Evolutionary conservation across 306 rosid species (phyloP), one percentile per base, ranked within the genome.

Genomic region (Rosa chinensis): DNA sequence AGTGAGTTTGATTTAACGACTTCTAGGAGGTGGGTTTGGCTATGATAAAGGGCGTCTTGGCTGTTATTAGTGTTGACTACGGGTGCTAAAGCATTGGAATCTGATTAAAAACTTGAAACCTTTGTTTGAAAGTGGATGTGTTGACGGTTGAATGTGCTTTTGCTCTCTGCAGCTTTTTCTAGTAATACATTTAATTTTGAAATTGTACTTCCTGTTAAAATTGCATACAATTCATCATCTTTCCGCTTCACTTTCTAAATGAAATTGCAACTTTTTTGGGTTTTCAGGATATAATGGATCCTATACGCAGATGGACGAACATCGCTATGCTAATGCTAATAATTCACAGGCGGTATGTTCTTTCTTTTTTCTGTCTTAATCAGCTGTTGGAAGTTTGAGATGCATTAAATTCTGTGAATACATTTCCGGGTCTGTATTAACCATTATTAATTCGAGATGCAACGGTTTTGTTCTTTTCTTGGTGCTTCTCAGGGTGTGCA

Each of bases 281-380:
- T 44, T 63, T 70, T 67, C 81, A 88, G 91, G 88, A 45, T 83
- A 70, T 74, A 82, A 72, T 74, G 78, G 87, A 48, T 83, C 89
- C 10, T 84, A 62, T 72, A 17, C 83, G 0, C 89, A 70, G 45
- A 6, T 55, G 43, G 85, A 81, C 55, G 84, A 48, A 45, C 75
- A 66, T 3, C 40, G 55, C 25, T 80, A 83, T 75, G 35, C 37
- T 32, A 75, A 84, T 39, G 78, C 79, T 11, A 79, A 77, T 79
- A 70, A 76, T 70, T 71, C 83, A 18, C 82, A 79, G 45, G 49
- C 82, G 42, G 91, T 88, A 88, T 73, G 82, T 77, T 76, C 74
- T 20, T 35, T 28, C 16, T 43, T 42, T 53, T 44, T 43, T 44
- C 47, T 47, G 40, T 43, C 37, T 32, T 28, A 37, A 39, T 53